Base-by-base conservation (phyloP, 1,284 basidiomycete genomes). In the Cutaneotrichosporon cyanovorans region DNA sequence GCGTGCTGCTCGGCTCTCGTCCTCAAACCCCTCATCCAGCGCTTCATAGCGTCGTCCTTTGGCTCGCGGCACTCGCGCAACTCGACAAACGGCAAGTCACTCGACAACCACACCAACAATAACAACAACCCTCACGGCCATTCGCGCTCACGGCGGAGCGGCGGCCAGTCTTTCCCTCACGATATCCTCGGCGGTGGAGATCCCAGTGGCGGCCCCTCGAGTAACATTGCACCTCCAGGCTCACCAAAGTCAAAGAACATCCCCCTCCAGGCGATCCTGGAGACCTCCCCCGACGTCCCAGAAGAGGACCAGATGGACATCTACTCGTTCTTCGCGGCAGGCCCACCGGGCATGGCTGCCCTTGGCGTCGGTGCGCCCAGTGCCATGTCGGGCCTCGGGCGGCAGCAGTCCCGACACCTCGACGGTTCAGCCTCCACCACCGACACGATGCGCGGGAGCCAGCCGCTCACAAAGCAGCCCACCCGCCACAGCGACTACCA, bases 11-110 rank as follows among this genome's bases (percentile, higher is more conserved):
- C 62, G 42, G 63, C 65, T 0, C 56, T 72, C 16, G 68, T 72
- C 2, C 53, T 72, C 42, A 72, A 69, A 46, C 69, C 69, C 6
- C 56, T 72, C 28, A 55, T 69, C n/a, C 58, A 68, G 53, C 57
- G 22, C 45, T 63, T 23, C 42, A 42, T 39, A 15, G 18, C 37
- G 32, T n/a, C n/a, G n/a, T 10, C 28, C 32, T 0, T 18, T 33
- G 41, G 32, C 8, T 28, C 38, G 15, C 14, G 19, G 14, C 5
- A 16, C 5, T 39, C 38, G 2, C n/a, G 23, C 5, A 25, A 10
- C 38, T n/a, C n/a, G n/a, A n/a, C n/a, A n/a, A 25, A 21, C 3
- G n/a, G 12, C 20, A 23, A 39, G n/a, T 39, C 38, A n/a, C n/a
- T n/a, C n/a, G n/a, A n/a, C n/a, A n/a, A n/a, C n/a, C n/a, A n/a